phyloP scores from a whole-genome alignment of 805 yeast genomes.

The Kuraishia capsulata region DNA sequence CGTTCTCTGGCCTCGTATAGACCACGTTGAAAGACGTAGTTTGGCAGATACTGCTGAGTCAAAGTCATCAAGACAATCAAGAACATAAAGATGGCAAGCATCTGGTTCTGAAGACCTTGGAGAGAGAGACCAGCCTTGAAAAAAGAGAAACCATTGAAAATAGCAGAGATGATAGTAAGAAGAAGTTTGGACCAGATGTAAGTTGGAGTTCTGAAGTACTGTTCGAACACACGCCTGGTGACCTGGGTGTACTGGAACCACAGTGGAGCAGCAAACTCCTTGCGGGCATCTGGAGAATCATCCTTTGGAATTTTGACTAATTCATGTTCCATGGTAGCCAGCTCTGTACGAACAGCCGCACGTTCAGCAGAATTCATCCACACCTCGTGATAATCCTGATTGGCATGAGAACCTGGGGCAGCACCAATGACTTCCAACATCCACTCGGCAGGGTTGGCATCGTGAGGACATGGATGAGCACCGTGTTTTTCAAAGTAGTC shows the following conservation, averaged over 20 bases:
- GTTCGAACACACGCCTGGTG: conserved; percentile 43
- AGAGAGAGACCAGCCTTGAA: conserved; percentile 52
- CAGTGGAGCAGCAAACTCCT: conserved; percentile 35
- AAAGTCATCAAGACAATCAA: conserved; percentile 45
- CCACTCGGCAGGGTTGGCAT: conserved; percentile 85
- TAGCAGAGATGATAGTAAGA: conserved; percentile 41
- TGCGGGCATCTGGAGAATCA: conserved; percentile 19
- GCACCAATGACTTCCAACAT: conserved; percentile 83
- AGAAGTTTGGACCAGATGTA: conserved; percentile 49
- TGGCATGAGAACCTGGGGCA: conserved; percentile 70
- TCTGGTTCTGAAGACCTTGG: conserved; percentile 74
- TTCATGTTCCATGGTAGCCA: conserved; percentile 52
- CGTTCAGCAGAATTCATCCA: conserved; percentile 69
- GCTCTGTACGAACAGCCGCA: conserved; percentile 46
- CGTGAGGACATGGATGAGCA: conserved; percentile 54
- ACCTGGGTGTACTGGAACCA: conserved; percentile 33
- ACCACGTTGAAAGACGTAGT: conserved; percentile 52
- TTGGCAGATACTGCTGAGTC: conserved; percentile 55
- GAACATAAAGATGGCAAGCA: conserved; percentile 70
- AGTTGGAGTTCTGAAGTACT: conserved; percentile 57
- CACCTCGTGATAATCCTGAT: conserved; percentile 64
- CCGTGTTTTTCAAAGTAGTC: conserved; percentile 60
- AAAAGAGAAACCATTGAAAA: conserved; percentile 64
- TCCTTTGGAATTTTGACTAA: conserved; percentile 28
- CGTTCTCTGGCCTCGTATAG: conserved; percentile 67